phyloP scores from a whole-genome alignment of 306 rosid species.

The Echinosophora koreensis region DNA sequence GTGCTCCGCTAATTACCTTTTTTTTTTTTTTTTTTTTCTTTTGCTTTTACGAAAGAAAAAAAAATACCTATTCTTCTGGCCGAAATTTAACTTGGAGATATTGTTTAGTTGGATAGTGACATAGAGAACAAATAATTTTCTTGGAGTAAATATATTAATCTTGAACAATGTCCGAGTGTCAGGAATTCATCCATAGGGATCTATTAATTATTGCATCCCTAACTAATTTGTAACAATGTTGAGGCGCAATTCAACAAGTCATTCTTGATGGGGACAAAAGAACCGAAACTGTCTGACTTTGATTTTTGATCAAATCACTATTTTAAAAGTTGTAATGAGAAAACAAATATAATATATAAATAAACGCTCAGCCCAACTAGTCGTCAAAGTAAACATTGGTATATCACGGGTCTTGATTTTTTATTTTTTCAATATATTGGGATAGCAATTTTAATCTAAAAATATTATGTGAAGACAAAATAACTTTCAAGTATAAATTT shows the following conservation, averaged over 20 bases:
- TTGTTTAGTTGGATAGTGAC: background rate
- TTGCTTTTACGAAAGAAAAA: background rate
- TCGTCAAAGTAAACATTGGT: conserved; percentile 38
- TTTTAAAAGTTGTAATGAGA: conserved; percentile 11
- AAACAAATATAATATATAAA: too few species aligned
- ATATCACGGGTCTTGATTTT: conserved; percentile 40
- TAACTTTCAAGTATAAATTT: conserved; percentile 1
- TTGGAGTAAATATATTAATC: background rate
- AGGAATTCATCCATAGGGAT: conserved; percentile 8
- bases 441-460: conserved; percentile 23
- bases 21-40: background rate
- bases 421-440: background rate
- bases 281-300: conserved; percentile 42
- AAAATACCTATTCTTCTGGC: background rate
- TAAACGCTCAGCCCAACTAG: background rate
- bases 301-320: conserved; percentile 9
- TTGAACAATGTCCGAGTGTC: background rate
- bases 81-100: background rate
- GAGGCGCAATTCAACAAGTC: conserved; percentile 24
- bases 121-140: background rate
- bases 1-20: background rate
- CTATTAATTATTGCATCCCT: conserved; percentile 12
- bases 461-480: conserved; percentile 17
- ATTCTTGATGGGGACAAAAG: conserved; percentile 35
- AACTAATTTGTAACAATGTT: conserved; percentile 33